These are phyloP conservation scores for Dioszegia hungarica DNA, from an alignment of 768 basidiomycete genomes.

Conservation along the genomic window DNA sequence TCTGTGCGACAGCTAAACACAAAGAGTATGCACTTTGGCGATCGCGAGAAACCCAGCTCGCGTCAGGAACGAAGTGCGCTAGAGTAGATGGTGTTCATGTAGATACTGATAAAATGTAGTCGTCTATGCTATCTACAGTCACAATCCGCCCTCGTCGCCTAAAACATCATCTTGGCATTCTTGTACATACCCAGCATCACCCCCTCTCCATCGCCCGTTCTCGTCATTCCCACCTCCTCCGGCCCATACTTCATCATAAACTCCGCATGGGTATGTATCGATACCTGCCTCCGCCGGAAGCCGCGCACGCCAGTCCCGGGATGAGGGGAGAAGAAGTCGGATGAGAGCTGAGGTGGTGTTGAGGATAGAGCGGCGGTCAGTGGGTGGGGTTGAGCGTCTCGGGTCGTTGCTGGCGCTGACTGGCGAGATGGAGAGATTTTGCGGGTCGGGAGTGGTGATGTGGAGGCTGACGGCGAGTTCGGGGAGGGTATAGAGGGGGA, in stretches of 20 bases:
- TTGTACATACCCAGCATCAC: slow-evolving; percentile 83
- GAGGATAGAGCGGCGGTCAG: background rate
- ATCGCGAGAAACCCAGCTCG: too few relatives aligned
- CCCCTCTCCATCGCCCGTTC: slow-evolving; percentile 74
- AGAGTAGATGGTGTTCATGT: too few relatives aligned
- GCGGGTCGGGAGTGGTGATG: slow-evolving; percentile 40
- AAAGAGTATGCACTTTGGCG: too few relatives aligned
- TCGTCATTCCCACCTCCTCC: slow-evolving; percentile 47
- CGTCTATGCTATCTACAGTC: background rate
- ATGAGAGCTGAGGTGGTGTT: background rate
- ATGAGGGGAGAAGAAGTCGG: slow-evolving; percentile 54
- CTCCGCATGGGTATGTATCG: slow-evolving; percentile 78
- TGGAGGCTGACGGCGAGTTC: slow-evolving; percentile 57
- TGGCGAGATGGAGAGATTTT: background rate
- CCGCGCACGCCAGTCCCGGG: slow-evolving; percentile 67
- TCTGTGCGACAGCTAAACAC: too few relatives aligned
- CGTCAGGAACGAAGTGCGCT: too few relatives aligned
- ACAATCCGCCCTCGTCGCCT: background rate
- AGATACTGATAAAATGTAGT: background rate
- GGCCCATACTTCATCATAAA: slow-evolving; percentile 77
- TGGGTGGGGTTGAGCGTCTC: background rate
- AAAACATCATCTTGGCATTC: slow-evolving; percentile 91
- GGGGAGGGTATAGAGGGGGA: slow-evolving; percentile 35
- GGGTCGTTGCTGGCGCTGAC: background rate
- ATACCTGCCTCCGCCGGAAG: slow-evolving; percentile 71